Evolutionary conservation across 257 asterid species (phyloP).

Genomic region (Solanum gandarillasii): DNA sequence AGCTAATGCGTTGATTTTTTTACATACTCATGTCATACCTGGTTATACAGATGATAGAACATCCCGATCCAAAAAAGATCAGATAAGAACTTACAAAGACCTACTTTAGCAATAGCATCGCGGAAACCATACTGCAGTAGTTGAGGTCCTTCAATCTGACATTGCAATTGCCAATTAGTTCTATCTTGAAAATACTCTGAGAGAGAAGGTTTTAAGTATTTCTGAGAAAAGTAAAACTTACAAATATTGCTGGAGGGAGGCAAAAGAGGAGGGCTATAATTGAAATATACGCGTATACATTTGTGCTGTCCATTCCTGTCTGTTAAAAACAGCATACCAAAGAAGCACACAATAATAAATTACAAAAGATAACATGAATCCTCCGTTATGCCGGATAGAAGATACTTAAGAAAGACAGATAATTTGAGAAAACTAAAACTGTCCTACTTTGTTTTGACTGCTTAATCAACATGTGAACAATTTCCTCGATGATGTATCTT

Average conservation of each 20-base stretch:
- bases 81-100: slow-evolving; percentile 62
- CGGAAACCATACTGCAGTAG: slow-evolving; percentile 57
- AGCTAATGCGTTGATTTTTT: neutral
- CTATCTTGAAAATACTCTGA: neutral
- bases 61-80: slow-evolving; percentile 99
- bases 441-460: neutral
- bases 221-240: slow-evolving; percentile 14
- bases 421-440: neutral
- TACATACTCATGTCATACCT: slow-evolving; percentile 29
- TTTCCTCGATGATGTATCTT: neutral
- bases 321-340: slow-evolving; percentile 19
- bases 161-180: neutral
- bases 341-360: neutral
- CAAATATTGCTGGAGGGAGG: slow-evolving; percentile 79
- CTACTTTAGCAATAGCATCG: slow-evolving; percentile 92
- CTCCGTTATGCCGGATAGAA: neutral
- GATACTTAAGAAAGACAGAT: neutral
- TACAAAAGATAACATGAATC: neutral
- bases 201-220: neutral
- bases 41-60: slow-evolving; percentile 98
- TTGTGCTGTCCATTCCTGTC: slow-evolving; percentile 92
- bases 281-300: slow-evolving; percentile 74
- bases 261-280: slow-evolving; percentile 68
- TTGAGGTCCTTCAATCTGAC: slow-evolving; percentile 79
- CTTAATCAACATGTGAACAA: neutral